Base-by-base conservation (phyloP, 148 eudicot genomes). In the Camellia japonica region DNA sequence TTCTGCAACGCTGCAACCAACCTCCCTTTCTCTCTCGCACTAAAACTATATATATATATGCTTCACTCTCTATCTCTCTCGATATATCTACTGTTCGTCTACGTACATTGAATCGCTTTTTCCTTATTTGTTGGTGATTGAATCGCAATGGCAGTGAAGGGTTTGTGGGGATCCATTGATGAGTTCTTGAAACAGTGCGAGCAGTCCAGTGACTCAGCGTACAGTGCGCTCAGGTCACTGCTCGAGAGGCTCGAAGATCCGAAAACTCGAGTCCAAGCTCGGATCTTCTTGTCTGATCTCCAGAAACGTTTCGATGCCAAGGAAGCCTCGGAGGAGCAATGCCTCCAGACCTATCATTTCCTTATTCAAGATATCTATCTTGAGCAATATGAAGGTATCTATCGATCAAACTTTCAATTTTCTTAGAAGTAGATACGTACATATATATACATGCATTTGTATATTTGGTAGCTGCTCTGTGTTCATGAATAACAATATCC, bases 161-260 rank as follows among this genome's bases (percentile, higher is more conserved):
- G 82, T 7, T 52, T 55, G 65, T 82, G 64, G 55, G 64, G 59
- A 75, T 79, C 86, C 46, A 80, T 93, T 51, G 95, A 94, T 1
- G 91, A 87, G 70, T 94, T 94, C 74, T 71, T 94, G 83, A 74
- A 76, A 69, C 86, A 88, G 84, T 94, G 98, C 64, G 51, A 83
- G 51, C 83, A 89, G 75, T 94, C 98, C 46, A 94, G 98, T 19
- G 98, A 94, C 80, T 85, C 90, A 13, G 98, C 98, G 0, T 94
- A 94, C 88, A 69, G 78, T 76, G 94, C 78, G 18, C 81, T 94
- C 63, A 70, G 97, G 81, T 89, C 90, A 78, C 80, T 94, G 41
- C 87, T 94, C 4, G 92, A 94, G 84, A 86, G 85, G 73, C 94
- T 94, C 38, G 98, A 94, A 68, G 85, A 94, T 81, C 92, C 95